A percentile compares a stretch with the other conserved stretches of the same genome.
These are phyloP conservation scores for Prunus persica DNA, from an alignment of 306 rosid genomes.

Conservation along the genomic window Prunus_persica_NCBIv2 NC_034010.1:25944001-25944500, in stretches of 20 bases:
- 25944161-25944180: conserved; percentile 27
- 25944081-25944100: conserved; percentile 64
- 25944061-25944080: conserved; percentile 71
- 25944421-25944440: conserved; percentile 69
- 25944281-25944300: conserved; percentile 84
- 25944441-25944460: conserved; percentile 73
- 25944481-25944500: conserved; percentile 61
- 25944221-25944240: conserved; percentile 45
- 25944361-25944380: conserved; percentile 69
- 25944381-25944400: conserved; percentile 58
- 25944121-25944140: conserved; percentile 24
- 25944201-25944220: conserved; percentile 17
- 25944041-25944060: conserved; percentile 51
- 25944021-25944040: conserved; percentile 66
- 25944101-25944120: conserved; percentile 60
- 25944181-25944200: conserved; percentile 35
- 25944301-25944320: conserved; percentile 70
- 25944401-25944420: conserved; percentile 82
- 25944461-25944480: conserved; percentile 51
- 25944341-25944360: conserved; percentile 78
- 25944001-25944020: not conserved
- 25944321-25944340: conserved; percentile 57
- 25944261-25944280: conserved; percentile 66
- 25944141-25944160: conserved; percentile 42
- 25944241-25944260: conserved; percentile 43